Base-by-base conservation (phyloP, 2,329 filamentous ascomycete genomes). In the Fusarium pseudograminearum region DNA sequence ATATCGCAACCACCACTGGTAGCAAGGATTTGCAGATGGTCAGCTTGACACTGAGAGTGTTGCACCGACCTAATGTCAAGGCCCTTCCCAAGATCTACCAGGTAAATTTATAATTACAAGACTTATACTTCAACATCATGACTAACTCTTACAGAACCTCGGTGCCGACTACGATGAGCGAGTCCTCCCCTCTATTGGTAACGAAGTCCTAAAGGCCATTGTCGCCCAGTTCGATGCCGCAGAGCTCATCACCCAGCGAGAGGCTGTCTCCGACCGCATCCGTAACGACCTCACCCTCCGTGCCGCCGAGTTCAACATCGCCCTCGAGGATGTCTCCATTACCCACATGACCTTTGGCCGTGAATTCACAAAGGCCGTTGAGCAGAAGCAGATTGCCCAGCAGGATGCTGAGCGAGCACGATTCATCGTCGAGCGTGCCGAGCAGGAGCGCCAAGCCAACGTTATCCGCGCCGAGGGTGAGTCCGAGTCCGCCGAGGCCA, bases 11-110 rank as follows among this genome's bases (percentile, higher is more conserved):
- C 30, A 99, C 96, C 26, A 99, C 96, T 15, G 96, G 96, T 62
- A 95, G 91, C 87, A 99, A 99, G 89, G 96, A 99, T 84, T 83
- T 99, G 86, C 96, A 99, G 86, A 99, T 99, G 96, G 96, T 99
- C 78, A 98, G 94, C 87, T 87, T 99, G 86, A 99, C 96, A 56
- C 87, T 99, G 79, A 89, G 96, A 82, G 96, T 99, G 71, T 83
- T 99, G 81, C 95, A 98, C 84, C 88, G 97, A 75, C 96, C 97
- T 8, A 95, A 97, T 60, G 95, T 99, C 76, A 90, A 93, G 85
- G 89, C 91, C 76, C 85, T 99, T 78, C 97, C 96, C 65, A 97
- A 95, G 85, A 99, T 99, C 78, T 99, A 99, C 86, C 96, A 98
- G 89, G 95, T 98, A 83, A 62, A 74, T 41, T 12, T 15, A 20